phyloP scores from a whole-genome alignment of 1,284 basidiomycete species.

The Leccinum fallax region DNA sequence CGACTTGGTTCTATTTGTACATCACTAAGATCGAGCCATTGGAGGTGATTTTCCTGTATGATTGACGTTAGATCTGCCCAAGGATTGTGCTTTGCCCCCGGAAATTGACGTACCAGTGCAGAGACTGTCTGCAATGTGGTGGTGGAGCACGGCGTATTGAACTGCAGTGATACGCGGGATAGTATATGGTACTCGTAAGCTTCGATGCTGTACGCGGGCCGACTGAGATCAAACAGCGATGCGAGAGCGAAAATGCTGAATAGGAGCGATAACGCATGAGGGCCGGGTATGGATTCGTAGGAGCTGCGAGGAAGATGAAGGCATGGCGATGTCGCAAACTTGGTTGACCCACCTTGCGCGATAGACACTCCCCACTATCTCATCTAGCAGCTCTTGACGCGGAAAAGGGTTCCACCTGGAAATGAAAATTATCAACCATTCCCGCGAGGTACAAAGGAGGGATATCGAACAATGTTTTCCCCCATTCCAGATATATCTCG shows the following conservation, averaged over 20 bases:
- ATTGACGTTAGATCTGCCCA: neutral
- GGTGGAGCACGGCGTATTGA: slow-evolving; percentile 46
- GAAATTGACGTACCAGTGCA: slow-evolving; percentile 46
- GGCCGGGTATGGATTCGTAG: slow-evolving; percentile 35
- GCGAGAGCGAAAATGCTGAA: slow-evolving; percentile 58
- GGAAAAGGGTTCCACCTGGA: slow-evolving; percentile 41
- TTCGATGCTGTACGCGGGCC: slow-evolving; percentile 46
- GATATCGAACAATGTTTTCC: slow-evolving; percentile 48
- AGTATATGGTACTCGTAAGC: slow-evolving; percentile 62
- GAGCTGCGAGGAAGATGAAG: slow-evolving; percentile 29
- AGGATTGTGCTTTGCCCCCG: neutral
- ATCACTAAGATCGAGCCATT: slow-evolving; percentile 61
- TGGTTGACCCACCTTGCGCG: slow-evolving; percentile 40
- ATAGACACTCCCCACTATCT: slow-evolving; percentile 51
- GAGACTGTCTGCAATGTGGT: slow-evolving; percentile 57
- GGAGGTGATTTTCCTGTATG: slow-evolving; percentile 54
- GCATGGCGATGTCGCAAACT: slow-evolving; percentile 7
- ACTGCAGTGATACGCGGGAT: slow-evolving; percentile 51
- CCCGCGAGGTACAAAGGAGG: neutral
- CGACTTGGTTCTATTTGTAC: slow-evolving; percentile 48
- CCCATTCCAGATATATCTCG: slow-evolving; percentile 57
- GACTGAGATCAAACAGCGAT: slow-evolving; percentile 49
- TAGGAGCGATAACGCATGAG: slow-evolving; percentile 55
- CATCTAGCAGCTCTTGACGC: slow-evolving; percentile 51
- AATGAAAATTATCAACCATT: slow-evolving; percentile 9